Evolutionary conservation across 306 rosid genomes (phyloP), one percentile per base, ranked within the genome.

Genomic region (Begonia peltatifolia): DNA sequence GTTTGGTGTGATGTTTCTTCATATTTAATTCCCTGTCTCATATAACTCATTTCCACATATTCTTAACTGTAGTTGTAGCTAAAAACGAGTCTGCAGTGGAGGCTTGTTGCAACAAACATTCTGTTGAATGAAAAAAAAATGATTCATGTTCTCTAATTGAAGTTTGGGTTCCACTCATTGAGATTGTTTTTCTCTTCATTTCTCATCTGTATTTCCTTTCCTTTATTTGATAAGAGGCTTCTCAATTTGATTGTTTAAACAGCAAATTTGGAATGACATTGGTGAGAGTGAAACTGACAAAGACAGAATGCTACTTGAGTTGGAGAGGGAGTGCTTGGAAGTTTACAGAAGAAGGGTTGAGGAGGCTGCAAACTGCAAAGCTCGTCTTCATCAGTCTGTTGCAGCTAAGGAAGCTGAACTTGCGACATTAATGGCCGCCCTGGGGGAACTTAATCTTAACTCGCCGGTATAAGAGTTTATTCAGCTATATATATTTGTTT

Each of bases 191-290:
- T 54, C 13, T 12, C 25, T 42, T 15, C 14, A 22, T 23, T 20
- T 9, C 18, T 46, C 20, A 4, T 57, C 36, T 53, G 2, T 47
- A 11, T 11, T 1, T 50, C 30, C 18, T 50, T 49, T 30, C 30
- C 30, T 56, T 30, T 30, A 36, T 9, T 7, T 50, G 50, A 60
- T 50, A 38, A 25, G 44, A 61, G 20, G 46, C 70, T 5, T 11
- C 36, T 59, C 12, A 52, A 10, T 41, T 16, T 50, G 54, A 20
- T 47, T 55, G 42, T 71, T 57, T 53, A 36, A 63, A 68, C 84
- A 90, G 97, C 87, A 83, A 85, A 71, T 90, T 76, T 85, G 95
- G 97, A 78, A 70, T 53, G 97, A 90, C 73, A 90, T 90, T 53
- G 99, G 99, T 46, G 99, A 90, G 76, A 85, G 71, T 56, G 82